Percentiles rank a stretch among this genome's conserved stretches.
phyloP scores from a whole-genome alignment of 2,329 filamentous ascomycete species.

The Cladosporium sp. region DNA sequence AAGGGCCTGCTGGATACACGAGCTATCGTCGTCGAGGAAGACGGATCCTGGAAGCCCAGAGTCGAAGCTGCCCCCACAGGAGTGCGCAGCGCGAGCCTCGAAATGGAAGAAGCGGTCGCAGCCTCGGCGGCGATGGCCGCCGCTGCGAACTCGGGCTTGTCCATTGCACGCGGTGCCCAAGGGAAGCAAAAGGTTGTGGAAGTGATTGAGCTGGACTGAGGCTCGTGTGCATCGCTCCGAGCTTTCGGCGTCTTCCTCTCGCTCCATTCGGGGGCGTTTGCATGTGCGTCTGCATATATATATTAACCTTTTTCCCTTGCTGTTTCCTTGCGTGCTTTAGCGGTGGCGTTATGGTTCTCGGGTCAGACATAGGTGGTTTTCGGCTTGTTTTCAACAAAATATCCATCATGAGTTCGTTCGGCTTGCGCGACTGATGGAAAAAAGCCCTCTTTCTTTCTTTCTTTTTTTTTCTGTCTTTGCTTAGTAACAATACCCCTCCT shows the following conservation, averaged over 20 bases:
- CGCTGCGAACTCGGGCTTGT: background rate
- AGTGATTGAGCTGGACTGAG: slow-evolving; percentile 30
- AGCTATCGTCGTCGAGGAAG: slow-evolving; percentile 62
- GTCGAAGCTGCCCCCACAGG: slow-evolving; percentile 29
- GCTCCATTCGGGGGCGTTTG: background rate
- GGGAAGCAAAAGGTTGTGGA: slow-evolving; percentile 21
- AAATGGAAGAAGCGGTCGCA: slow-evolving; percentile 26
- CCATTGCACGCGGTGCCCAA: background rate
- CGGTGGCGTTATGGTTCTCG: background rate
- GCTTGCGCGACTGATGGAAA: too few relatives aligned
- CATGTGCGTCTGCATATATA: too few relatives aligned
- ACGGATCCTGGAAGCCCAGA: slow-evolving; percentile 62
- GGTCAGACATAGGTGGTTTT: background rate
- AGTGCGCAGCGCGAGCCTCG: slow-evolving; percentile 30
- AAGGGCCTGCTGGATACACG: slow-evolving; percentile 45
- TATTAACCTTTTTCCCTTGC: too few relatives aligned
- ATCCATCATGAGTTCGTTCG: too few relatives aligned
- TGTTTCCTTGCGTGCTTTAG: background rate
- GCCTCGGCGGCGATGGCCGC: background rate
- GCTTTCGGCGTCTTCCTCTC: background rate
- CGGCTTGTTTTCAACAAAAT: background rate
- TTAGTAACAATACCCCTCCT: too few relatives aligned
- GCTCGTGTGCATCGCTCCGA: background rate
- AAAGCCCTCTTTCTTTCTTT: too few relatives aligned
- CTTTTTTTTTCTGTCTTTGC: too few relatives aligned